phyloP scores from a whole-genome alignment of 768 basidiomycete genomes.

The Hygrocybe punicea region DNA sequence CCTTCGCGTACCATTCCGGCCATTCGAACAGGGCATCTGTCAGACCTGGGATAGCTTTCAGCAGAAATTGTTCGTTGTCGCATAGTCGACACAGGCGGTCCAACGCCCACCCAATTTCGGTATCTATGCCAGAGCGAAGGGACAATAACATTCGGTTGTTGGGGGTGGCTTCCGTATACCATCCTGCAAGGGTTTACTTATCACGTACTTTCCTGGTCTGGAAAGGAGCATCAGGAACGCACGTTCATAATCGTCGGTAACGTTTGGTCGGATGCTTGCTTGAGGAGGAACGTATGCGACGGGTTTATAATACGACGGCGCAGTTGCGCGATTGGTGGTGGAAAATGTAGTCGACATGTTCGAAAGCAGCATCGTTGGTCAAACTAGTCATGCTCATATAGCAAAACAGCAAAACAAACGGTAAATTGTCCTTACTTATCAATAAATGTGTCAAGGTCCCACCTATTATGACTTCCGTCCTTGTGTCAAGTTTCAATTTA shows the following conservation, averaged over 20 bases:
- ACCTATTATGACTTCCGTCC: too few relatives aligned
- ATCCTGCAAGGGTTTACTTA: conserved; percentile 43
- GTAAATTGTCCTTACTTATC: too few relatives aligned
- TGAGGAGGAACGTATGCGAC: conserved; percentile 24
- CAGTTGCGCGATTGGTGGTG: conserved; percentile 13
- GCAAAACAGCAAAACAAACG: too few relatives aligned
- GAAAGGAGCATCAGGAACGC: conserved; percentile 21
- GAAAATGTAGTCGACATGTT: neutral
- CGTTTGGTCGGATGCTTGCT: conserved; percentile 38
- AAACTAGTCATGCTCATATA: too few relatives aligned
- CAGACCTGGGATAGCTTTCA: conserved; percentile 71
- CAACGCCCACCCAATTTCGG: conserved; percentile 87
- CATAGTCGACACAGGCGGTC: conserved; percentile 80
- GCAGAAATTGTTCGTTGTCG: conserved; percentile 70
- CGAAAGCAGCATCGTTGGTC: too few relatives aligned
- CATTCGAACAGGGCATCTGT: conserved; percentile 82
- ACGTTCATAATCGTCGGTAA: conserved; percentile 80
- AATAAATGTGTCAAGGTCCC: too few relatives aligned
- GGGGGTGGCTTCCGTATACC: conserved; percentile 78
- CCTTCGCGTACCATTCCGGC: conserved; percentile 78
- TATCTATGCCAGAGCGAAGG: conserved; percentile 73
- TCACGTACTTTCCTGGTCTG: conserved; percentile 10
- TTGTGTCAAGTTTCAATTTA: conserved; percentile 11
- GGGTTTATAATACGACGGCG: conserved; percentile 30
- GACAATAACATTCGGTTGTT: conserved; percentile 91